Evolutionary conservation across 2,329 filamentous ascomycete genomes (phyloP), one percentile per base, ranked within the genome.

Genomic region (Fusarium nanum): DNA sequence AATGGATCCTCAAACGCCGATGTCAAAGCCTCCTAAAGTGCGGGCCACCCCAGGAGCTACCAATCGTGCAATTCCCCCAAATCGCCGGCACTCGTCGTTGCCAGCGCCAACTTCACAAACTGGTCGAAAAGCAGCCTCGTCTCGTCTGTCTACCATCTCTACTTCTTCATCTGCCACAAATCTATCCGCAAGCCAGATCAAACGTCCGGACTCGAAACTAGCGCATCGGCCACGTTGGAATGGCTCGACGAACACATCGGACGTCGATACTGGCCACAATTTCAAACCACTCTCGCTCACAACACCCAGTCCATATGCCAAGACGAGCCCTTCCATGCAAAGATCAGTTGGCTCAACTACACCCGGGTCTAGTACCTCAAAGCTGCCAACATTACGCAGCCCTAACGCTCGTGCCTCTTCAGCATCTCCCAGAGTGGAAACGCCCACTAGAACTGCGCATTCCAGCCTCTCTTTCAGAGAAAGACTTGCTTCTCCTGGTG

Each of bases 141-240:
- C 81, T 49, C 82, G 83, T 18, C 77, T 84, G 44, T 87, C 87
- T 5, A 84, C 81, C 9, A 77, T 85, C 32, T 79, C 82, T 22
- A 78, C 82, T 23, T 85, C 88, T 11, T 82, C 84, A 6, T 82
- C 84, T 0, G 85, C 87, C 7, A 85, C 81, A 6, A 83, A 68
- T 73, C 77, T 61, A 5, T 85, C 81, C 3, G 83, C 60, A 73
- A 75, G 73, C 57, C 78, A 74, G 58, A 74, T 81, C 50, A 77
- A 84, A 57, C 82, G 85, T 53, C 82, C 86, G 59, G 76, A 81
- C 41, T 81, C 84, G 3, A 83, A 83, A 13, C 71, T 84, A 34
- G 77, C 86, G 60, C 83, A 87, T 60, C 88, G 91, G 53, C 93
- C 93, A 6, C 86, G 89, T 61, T 96, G 93, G 93, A 95, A 90